Evolutionary conservation across 352 stramenopile species (phyloP), one percentile per base, ranked within the genome.

Genomic region (Phytophthora pini): DNA sequence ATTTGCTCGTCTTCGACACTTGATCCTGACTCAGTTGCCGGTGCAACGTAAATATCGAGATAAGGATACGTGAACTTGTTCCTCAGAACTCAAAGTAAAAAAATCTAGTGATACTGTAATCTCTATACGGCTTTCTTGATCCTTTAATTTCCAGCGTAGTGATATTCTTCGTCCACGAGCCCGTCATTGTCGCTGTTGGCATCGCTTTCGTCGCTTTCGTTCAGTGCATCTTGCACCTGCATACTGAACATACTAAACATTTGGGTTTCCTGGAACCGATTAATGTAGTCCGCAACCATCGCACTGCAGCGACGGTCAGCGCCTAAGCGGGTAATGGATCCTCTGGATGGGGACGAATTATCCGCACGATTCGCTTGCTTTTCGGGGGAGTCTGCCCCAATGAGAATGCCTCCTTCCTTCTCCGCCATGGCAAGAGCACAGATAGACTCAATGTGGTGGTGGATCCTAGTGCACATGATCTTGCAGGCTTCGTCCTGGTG

Each of bases 221-320:
- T 66, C 20, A 60, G 46, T 34, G 32, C 61, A 38, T 89, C 76
- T 49, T 89, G 64, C 3, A 55, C 56, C 26, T 85, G 67, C 3
- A 88, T 41, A 11, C 60, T 70, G 44, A 90, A 90, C 70, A 88
- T 87, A 54, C 80, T 92, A 57, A 91, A 94, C 87, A 94, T 94
- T 72, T 94, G 87, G 15, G 87, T 94, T 44, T 85, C 74, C 44
- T 87, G 82, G 44, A 94, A 90, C 3, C 81, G 71, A 6, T 64
- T 69, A 26, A 93, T 79, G 45, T 89, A 93, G 29, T 89, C 80
- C 2, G 61, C 63, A 9, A 87, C 75, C 39, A 82, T 75, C 22
- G 86, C 75, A 51, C 82, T 87, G 31, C 65, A 88, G 7, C 74
- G 72, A 1, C 72, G 61, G 4, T 63, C 11, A 27, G 62, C 43